Evolutionary conservation across 2,329 filamentous ascomycete genomes (phyloP), one percentile per base, ranked within the genome.

Genomic region (Tolypocladium amazonense): DNA sequence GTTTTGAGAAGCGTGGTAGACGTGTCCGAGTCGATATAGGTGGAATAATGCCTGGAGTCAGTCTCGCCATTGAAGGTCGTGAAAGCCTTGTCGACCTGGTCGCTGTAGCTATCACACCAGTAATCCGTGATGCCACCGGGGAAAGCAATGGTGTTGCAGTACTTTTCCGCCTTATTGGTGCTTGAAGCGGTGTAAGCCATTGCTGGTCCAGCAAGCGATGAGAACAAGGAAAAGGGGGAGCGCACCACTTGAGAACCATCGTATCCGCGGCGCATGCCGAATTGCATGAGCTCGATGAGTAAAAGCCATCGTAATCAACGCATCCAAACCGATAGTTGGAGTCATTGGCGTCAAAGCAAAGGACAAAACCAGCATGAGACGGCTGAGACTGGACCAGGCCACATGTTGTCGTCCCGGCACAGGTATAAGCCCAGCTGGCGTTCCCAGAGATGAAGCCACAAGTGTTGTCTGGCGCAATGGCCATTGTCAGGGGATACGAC

Each of bases 401-500:
- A 57, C 79, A 81, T 23, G 67, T 72, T 39, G 64, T 66, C 30
- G 62, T 63, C 23, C 56, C 62, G 18, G 65, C 65, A 62, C 79
- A 81, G 15, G 70, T 75, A 63, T 74, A 79, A 4, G 70, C 70
- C 2, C 72, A 73, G 25, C 70, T 77, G 15, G 71, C 59, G 35
- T 69, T 70, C 38, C 75, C 79, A 37, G 71, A 72, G 45, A 82
- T 67, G 65, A 73, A 82, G 62, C 80, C 80, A 61, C 80, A 82
- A 0, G 77, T 80, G 61, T 79, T 79, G 65, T 81, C 78, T 1
- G 77, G 76, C 14, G 74, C 79, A 58, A 78, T 66, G 61, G 58
- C 56, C 69, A 67, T 60, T 69, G 71, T 65, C 65, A 71, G 38
- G 69, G 23, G n/a, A 27, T 41, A 27, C 5, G 54, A 20, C 14